Conservation (phyloP, 2,329 filamentous ascomycete genomes). For the Trichocomaceae sp. region DNA sequence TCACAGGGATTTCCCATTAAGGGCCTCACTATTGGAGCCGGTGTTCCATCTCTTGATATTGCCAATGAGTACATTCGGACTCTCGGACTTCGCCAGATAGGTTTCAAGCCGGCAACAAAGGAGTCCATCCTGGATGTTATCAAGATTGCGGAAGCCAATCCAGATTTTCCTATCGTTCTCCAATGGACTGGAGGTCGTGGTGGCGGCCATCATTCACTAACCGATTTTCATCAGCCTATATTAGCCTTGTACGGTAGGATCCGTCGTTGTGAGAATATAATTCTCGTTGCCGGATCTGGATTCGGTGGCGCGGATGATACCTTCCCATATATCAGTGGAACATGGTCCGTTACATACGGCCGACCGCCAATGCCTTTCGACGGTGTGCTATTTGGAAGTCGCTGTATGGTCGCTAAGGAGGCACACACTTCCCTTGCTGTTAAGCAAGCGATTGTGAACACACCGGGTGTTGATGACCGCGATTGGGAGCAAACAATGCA, state of each 20-base stretch:
- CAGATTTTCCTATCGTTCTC: constrained; percentile 81
- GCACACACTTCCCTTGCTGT: constrained; percentile 81
- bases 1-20: constrained; percentile 84
- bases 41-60: constrained; percentile 87
- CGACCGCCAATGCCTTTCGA: constrained; percentile 93
- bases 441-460: constrained; percentile 84
- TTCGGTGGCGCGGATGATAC: constrained; percentile 86
- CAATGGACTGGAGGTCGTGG: constrained; percentile 95
- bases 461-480: constrained; percentile 69
- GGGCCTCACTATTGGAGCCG: constrained; percentile 87
- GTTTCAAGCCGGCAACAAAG: constrained; percentile 85
- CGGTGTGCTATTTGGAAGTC: constrained; percentile 83
- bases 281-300: constrained; percentile 82
- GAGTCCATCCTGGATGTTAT: constrained; percentile 83
- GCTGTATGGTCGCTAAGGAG: constrained; percentile 92
- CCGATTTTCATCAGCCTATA: constrained; percentile 89
- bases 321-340: constrained; percentile 83
- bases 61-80: constrained; percentile 91
- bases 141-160: constrained; percentile 87
- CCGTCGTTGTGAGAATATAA: constrained; percentile 75
- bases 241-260: constrained; percentile 86
- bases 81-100: constrained; percentile 82
- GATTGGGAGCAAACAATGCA: constrained; percentile 94
- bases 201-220: constrained; percentile 88
- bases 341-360: constrained; percentile 76